phyloP scores from a whole-genome alignment of 129 eudicot species.

The Flaveria robusta region DNA sequence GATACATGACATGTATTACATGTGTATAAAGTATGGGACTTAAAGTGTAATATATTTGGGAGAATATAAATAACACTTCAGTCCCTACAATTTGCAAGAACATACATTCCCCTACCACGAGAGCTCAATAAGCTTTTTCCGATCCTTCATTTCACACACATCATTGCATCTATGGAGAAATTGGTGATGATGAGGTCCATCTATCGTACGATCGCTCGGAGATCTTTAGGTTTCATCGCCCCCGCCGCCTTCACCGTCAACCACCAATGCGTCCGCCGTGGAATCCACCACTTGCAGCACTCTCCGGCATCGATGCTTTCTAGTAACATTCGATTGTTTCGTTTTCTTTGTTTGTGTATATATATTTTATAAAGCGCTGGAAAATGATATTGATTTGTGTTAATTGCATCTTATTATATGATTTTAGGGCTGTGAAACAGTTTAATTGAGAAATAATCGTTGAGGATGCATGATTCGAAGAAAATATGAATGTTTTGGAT shows the following conservation, averaged over 20 bases:
- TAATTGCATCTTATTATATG: background rate
- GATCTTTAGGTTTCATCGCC: slow-evolving; percentile 45
- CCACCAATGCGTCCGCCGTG: slow-evolving; percentile 39
- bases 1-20: too few species aligned
- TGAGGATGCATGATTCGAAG: too few species aligned
- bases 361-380: background rate
- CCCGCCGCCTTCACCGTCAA: slow-evolving; percentile 40
- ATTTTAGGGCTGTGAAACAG: slow-evolving; percentile 28
- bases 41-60: background rate
- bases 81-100: background rate
- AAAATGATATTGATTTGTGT: slow-evolving; percentile 17
- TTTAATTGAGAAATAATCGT: too few species aligned
- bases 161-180: slow-evolving; percentile 43
- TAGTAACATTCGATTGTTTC: slow-evolving; percentile 40
- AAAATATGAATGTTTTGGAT: too few species aligned
- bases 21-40: too few species aligned
- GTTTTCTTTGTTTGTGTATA: background rate
- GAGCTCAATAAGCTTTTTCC: background rate
- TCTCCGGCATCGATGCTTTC: slow-evolving; percentile 28
- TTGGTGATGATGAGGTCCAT: slow-evolving; percentile 64
- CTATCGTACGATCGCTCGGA: slow-evolving; percentile 56
- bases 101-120: background rate
- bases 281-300: slow-evolving; percentile 45
- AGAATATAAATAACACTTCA: too few species aligned
- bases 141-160: slow-evolving; percentile 4